Evolutionary conservation across 768 basidiomycete genomes (phyloP).

Genomic region (Suillus occidentalis): DNA sequence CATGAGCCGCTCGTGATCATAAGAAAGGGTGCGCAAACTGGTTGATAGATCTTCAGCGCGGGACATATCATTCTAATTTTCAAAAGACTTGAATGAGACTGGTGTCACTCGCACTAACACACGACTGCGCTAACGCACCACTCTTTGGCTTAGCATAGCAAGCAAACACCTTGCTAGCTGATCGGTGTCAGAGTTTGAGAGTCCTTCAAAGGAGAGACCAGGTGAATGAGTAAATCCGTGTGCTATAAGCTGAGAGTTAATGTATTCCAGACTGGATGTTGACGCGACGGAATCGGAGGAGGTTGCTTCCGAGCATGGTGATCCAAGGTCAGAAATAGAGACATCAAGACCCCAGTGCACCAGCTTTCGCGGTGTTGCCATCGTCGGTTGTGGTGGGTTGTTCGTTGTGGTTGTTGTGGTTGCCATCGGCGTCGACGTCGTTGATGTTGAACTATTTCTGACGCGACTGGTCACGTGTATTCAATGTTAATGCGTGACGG

Average conservation of each 20-base stretch:
- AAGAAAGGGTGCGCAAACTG: slow-evolving; percentile 72
- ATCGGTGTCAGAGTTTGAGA: slow-evolving; percentile 55
- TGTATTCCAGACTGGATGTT: slow-evolving; percentile 67
- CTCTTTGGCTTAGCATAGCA: slow-evolving; percentile 70
- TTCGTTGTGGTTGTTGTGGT: background rate
- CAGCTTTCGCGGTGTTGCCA: slow-evolving; percentile 43
- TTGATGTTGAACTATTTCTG: slow-evolving; percentile 6
- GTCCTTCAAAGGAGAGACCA: slow-evolving; percentile 68
- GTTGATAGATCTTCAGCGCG: slow-evolving; percentile 75
- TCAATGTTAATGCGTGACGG: slow-evolving; percentile 1
- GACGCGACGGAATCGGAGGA: slow-evolving; percentile 50
- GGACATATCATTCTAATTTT: slow-evolving; percentile 65
- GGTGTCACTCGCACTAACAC: background rate
- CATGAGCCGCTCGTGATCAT: slow-evolving; percentile 76
- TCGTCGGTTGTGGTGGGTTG: slow-evolving; percentile 2
- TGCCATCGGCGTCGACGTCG: background rate
- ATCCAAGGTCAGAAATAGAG: slow-evolving; percentile 43
- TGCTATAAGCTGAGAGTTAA: slow-evolving; percentile 79
- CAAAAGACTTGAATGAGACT: slow-evolving; percentile 14
- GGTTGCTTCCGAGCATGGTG: slow-evolving; percentile 41
- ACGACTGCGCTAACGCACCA: slow-evolving; percentile 49
- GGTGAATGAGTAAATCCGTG: slow-evolving; percentile 71
- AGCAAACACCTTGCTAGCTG: slow-evolving; percentile 72
- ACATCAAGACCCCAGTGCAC: slow-evolving; percentile 54
- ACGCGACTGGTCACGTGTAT: slow-evolving; percentile 32